Conservation (phyloP, 805 yeast species). For the Monosporozyma unispora region DNA sequence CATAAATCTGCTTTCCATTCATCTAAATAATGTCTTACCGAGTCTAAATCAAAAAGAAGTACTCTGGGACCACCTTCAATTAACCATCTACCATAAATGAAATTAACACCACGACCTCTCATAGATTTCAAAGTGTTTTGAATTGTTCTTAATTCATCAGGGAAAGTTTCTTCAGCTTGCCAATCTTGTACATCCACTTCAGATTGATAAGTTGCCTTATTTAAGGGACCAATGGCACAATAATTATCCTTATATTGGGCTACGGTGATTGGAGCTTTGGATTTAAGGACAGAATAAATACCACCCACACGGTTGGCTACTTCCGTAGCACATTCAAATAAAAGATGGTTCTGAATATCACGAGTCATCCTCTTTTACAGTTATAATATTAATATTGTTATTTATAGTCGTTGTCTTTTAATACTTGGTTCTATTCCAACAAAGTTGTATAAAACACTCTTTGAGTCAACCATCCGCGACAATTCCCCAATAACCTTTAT, state of each 20-base stretch:
- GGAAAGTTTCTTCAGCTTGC: slow-evolving; percentile 35
- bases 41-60: slow-evolving; percentile 72
- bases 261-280: slow-evolving; percentile 93
- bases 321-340: slow-evolving; percentile 93
- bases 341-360: slow-evolving; percentile 77
- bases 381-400: background rate
- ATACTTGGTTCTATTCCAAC: too few relatives aligned
- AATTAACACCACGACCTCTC: slow-evolving; percentile 71
- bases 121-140: slow-evolving; percentile 57
- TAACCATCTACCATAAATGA: slow-evolving; percentile 90
- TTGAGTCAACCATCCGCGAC: too few relatives aligned
- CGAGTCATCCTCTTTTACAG: slow-evolving; percentile 44
- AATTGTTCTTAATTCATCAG: slow-evolving; percentile 21
- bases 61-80: slow-evolving; percentile 97
- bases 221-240: slow-evolving; percentile 78
- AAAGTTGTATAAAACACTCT: too few relatives aligned
- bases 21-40: slow-evolving; percentile 59
- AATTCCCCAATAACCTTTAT: too few relatives aligned
- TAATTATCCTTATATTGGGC: slow-evolving; percentile 87
- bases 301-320: slow-evolving; percentile 98
- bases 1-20: slow-evolving; percentile 95
- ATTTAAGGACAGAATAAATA: slow-evolving; percentile 89
- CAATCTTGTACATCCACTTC: slow-evolving; percentile 73
- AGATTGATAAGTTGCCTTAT: slow-evolving; percentile 60
- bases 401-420: too few relatives aligned